Conservation (phyloP, 2,329 filamentous ascomycete genomes). For the Annulohypoxylon truncatum region DNA sequence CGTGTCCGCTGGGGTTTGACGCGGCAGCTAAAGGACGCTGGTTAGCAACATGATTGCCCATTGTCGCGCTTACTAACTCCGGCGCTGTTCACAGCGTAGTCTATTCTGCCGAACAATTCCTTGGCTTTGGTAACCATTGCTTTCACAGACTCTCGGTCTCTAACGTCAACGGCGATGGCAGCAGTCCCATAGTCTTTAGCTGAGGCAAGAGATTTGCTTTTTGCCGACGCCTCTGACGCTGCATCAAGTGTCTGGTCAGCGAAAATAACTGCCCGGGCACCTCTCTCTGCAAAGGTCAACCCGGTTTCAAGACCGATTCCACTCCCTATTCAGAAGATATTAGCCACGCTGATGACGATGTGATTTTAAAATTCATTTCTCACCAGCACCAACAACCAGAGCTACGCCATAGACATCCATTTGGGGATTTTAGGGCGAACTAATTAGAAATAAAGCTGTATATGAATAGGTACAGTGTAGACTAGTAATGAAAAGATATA, state of each 20-base stretch:
- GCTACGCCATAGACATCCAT: constrained; percentile 28
- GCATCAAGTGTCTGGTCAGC: constrained; percentile 28
- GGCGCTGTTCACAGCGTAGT: constrained; percentile 40
- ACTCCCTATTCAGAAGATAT: constrained; percentile 32
- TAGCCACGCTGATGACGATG: too few species aligned
- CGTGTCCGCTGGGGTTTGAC: too few species aligned
- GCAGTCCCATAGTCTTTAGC: constrained; percentile 19
- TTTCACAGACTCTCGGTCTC: constrained; percentile 27
- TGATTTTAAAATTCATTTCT: neutral
- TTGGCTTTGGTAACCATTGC: constrained; percentile 15
- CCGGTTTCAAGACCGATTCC: constrained; percentile 36
- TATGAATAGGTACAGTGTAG: too few species aligned
- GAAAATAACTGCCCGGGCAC: constrained; percentile 35
- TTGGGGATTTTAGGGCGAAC: too few species aligned
- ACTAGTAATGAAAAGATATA: too few species aligned
- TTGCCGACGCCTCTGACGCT: constrained; percentile 17
- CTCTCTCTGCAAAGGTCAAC: constrained; percentile 35
- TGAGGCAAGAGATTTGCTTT: constrained; percentile 28
- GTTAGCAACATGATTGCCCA: too few species aligned
- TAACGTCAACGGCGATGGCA: constrained; percentile 34
- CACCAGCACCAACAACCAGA: constrained; percentile 31
- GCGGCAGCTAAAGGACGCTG: neutral
- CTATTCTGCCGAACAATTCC: constrained; percentile 29
- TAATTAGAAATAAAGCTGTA: too few species aligned
- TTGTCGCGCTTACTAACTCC: constrained; percentile 24